A percentile compares a stretch with the other conserved stretches of the same genome.
Evolutionary conservation across 305 asterid genomes (phyloP).

Genomic region (Coffea humblotiana): DNA sequence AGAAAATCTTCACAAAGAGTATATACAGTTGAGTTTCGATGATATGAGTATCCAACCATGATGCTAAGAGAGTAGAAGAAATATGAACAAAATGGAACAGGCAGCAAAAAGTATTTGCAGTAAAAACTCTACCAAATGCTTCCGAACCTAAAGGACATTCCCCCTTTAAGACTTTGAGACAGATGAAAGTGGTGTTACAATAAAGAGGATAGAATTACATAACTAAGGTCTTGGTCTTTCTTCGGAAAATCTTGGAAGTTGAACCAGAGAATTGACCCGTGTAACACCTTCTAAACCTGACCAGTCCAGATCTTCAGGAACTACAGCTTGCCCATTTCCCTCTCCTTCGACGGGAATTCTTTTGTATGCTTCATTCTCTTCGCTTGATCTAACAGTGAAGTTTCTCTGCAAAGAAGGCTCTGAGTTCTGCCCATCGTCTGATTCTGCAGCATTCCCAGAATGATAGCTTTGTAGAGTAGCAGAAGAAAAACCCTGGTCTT

Average conservation of each 20-base stretch:
- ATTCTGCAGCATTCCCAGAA: conserved; percentile 59
- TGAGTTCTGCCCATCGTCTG: conserved; percentile 70
- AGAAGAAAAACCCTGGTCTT: conserved; percentile 76
- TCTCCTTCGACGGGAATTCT: conserved; percentile 37
- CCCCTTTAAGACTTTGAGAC: conserved; percentile 23
- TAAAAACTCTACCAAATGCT: conserved; percentile 7
- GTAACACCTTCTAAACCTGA: conserved; percentile 92
- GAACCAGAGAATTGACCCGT: conserved; percentile 84
- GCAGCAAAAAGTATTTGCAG: conserved; percentile 6
- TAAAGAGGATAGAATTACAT: conserved; percentile 11
- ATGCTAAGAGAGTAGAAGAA: background rate
- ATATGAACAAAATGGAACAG: conserved; percentile 12
- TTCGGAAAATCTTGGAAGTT: conserved; percentile 77
- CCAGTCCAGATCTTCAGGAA: conserved; percentile 46
- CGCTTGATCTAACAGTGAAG: conserved; percentile 69
- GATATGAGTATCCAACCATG: background rate
- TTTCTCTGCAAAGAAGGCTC: conserved; percentile 83
- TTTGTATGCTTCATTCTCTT: conserved; percentile 46
- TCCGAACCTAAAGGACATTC: background rate
- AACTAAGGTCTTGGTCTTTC: conserved; percentile 58
- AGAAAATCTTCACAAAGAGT: background rate
- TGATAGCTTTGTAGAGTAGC: conserved; percentile 71
- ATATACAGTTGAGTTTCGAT: conserved; percentile 8
- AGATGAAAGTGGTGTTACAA: conserved; percentile 19
- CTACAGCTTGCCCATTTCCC: conserved; percentile 28